Conservation (phyloP, 345 rosid genomes). For the Litchi chinensis region DNA sequence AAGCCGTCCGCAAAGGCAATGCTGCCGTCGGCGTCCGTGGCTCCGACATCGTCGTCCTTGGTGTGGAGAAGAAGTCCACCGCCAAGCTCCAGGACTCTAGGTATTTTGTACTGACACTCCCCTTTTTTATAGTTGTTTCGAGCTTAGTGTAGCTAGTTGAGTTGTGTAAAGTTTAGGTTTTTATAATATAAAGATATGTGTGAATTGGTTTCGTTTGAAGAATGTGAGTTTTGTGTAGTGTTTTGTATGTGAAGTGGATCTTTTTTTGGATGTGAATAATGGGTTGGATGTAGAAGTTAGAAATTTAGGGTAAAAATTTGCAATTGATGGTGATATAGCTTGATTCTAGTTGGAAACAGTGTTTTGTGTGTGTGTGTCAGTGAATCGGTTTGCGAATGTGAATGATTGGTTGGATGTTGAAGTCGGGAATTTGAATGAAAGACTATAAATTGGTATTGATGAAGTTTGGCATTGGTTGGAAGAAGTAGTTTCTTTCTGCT, state of each 20-base stretch:
- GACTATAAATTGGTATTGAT: not conserved
- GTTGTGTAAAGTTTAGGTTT: not conserved
- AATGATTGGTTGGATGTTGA: not conserved
- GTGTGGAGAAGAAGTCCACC: slow-evolving; percentile 93
- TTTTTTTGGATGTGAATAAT: no score
- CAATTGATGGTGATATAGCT: not conserved
- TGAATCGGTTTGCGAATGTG: no score
- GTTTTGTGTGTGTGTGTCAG: not conserved
- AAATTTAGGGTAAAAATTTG: no score
- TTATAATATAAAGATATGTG: no score
- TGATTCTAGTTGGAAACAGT: no score
- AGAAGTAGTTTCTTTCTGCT: no score
- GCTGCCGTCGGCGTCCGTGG: slow-evolving; percentile 98
- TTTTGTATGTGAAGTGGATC: not conserved
- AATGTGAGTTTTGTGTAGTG: not conserved
- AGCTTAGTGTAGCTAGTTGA: not conserved
- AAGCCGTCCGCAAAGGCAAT: slow-evolving; percentile 97
- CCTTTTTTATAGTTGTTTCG: not conserved
- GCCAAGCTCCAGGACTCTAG: slow-evolving; percentile 94
- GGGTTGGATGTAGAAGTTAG: no score
- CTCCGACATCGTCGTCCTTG: slow-evolving; percentile 78
- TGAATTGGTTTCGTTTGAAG: no score
- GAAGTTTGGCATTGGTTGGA: no score
- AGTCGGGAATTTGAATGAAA: not conserved
- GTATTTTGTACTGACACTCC: slow-evolving; percentile 19